Base-by-base conservation (phyloP, 768 basidiomycete genomes). In the Amanita brunnescens region DNA sequence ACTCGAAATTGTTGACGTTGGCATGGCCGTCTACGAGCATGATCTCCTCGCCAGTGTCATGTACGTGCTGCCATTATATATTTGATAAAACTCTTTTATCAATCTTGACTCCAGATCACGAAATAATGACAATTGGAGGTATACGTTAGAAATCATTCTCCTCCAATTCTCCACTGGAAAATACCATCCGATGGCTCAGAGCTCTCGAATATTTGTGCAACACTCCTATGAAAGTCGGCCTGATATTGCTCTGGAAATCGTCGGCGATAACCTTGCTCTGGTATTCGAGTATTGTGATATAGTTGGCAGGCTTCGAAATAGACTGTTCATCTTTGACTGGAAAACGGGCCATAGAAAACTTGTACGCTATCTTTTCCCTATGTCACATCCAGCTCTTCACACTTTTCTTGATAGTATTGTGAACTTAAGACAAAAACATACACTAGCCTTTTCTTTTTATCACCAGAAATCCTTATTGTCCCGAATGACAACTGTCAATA, bases 271-370 rank as follows among this genome's bases (percentile, higher is more conserved):
- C 54, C 60, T 76, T 2, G 70, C 73, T 1, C 63, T 77, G 1
- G 58, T 72, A 5, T 61, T 70, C 43, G 57, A 54, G 58, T 18
- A 39, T 41, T 1, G 26, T 26, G 23, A 48, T 46, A 2, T 57
- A n/a, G n/a, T 56, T 0, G 38, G 58, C 6, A 67, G 73, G n/a
- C n/a, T n/a, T n/a, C n/a, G n/a, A n/a, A n/a, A n/a, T 49, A 56
- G 57, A 3, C 58, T 78, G n/a, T 74, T 67, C 43, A 59, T 77
- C 2, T 75, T 64, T 49, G 63, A 76, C 23, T 78, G 77, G 77
- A 64, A 62, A 54, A 70, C 65, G 0, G 70, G 69, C 5, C 55
- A 54, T 6, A 52, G 69, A 2, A 64, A 65, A 51, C 61, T 67
- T 4, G 26, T 29, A 29, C 26, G 26, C 26, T 29, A 3, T 3